Conservation (phyloP, 2,329 filamentous ascomycete genomes). For the Aspergillus puulaauensis region DNA sequence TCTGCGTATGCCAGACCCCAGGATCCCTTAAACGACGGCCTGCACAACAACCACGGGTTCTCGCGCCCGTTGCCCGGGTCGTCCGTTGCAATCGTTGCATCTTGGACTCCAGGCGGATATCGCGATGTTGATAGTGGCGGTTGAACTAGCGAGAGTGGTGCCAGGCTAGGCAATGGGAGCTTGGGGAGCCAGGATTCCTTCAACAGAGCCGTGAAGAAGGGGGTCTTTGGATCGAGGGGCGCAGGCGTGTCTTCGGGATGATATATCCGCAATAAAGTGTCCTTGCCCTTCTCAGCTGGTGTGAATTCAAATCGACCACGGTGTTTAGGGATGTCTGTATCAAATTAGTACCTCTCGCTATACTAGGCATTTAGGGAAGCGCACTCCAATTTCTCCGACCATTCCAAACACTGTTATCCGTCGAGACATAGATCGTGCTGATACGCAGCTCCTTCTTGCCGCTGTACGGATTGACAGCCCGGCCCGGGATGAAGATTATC, state of each 20-base stretch:
- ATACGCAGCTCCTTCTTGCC: neutral
- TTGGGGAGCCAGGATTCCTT: neutral
- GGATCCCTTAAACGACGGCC: neutral
- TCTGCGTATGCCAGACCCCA: neutral
- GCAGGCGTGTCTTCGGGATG: neutral
- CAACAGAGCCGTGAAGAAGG: neutral
- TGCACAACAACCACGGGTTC: neutral
- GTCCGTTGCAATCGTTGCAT: neutral
- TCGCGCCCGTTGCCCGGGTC: slow-evolving; percentile 2
- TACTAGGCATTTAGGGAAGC: neutral
- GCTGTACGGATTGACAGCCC: neutral
- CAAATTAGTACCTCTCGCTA: neutral
- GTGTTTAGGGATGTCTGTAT: slow-evolving; percentile 5
- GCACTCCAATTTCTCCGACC: slow-evolving; percentile 6
- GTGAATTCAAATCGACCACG: slow-evolving; percentile 3
- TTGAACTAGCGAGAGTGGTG: neutral
- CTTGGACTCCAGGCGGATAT: neutral
- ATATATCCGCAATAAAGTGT: neutral
- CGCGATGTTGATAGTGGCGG: neutral
- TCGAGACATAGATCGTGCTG: slow-evolving; percentile 1
- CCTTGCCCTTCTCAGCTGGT: too few species aligned
- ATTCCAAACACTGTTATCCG: slow-evolving; percentile 7
- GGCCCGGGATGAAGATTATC: neutral
- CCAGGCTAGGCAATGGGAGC: neutral
- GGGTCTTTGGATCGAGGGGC: neutral